Percentiles rank a stretch among this genome's conserved stretches.
These are phyloP conservation scores for Paracoccidioides brasiliensis DNA, from an alignment of 2,329 filamentous ascomycete genomes.

Conservation along the genomic window DNA sequence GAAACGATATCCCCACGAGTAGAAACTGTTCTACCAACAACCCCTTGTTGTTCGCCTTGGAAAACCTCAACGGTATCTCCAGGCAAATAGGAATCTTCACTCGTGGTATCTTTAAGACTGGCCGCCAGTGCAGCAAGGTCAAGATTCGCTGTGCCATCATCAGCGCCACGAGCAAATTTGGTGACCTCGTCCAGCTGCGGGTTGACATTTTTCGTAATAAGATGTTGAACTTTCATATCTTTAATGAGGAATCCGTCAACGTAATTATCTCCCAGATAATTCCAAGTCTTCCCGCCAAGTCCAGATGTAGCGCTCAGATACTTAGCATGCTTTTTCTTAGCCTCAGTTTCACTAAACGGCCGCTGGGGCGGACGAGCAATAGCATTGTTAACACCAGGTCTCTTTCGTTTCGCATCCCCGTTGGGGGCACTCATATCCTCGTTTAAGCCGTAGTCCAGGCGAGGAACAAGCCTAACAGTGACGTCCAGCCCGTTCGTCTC, in stretches of 20 bases:
- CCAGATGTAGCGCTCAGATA: constrained; percentile 42
- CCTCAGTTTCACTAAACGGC: constrained; percentile 85
- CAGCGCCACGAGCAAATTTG: constrained; percentile 75
- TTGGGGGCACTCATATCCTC: constrained; percentile 54
- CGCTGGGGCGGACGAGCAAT: constrained; percentile 68
- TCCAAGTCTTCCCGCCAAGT: constrained; percentile 56
- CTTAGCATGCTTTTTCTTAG: constrained; percentile 69
- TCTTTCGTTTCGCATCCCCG: constrained; percentile 64
- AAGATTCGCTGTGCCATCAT: constrained; percentile 86
- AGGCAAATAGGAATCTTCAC: constrained; percentile 71
- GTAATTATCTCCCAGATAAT: constrained; percentile 78
- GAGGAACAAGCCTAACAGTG: constrained; percentile 73
- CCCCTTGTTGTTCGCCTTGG: constrained; percentile 85
- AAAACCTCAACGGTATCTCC: constrained; percentile 97
- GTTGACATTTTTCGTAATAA: constrained; percentile 81
- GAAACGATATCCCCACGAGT: constrained; percentile 89
- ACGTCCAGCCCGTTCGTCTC: constrained; percentile 87
- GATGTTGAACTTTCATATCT: constrained; percentile 76
- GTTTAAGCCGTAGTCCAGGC: constrained; percentile 79
- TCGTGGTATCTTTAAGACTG: constrained; percentile 72
- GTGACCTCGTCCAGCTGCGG: constrained; percentile 90
- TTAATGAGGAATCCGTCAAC: constrained; percentile 88
- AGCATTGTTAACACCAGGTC: constrained; percentile 42
- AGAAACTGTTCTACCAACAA: constrained; percentile 71
- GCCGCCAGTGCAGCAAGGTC: constrained; percentile 84